Percentiles rank a stretch among this genome's conserved stretches.
phyloP scores from a whole-genome alignment of 1,139 yeast species.

The Casaregolazyma lundiana region DNA sequence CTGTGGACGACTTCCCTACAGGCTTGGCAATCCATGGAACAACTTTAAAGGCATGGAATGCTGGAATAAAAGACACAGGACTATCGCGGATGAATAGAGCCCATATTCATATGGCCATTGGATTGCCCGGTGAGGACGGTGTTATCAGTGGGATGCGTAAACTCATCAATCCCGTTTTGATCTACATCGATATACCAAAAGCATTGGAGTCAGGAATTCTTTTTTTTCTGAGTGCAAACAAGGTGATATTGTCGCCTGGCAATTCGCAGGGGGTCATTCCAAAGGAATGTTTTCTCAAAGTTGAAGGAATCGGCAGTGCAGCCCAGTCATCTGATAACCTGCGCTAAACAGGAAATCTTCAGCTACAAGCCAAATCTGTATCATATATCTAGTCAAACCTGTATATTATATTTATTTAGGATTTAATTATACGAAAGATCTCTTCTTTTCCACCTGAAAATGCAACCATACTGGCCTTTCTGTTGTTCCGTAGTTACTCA shows the following conservation, averaged over 20 bases:
- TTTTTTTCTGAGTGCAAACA: conserved; percentile 64
- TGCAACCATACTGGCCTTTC: too few species aligned
- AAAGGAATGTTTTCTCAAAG: conserved; percentile 41
- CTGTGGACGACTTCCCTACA: conserved; percentile 37
- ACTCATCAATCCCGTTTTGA: conserved; percentile 47
- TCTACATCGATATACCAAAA: conserved; percentile 54
- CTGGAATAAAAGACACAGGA: conserved; percentile 54
- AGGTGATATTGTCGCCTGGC: conserved; percentile 70
- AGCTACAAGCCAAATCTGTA: too few species aligned
- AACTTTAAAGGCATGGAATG: conserved; percentile 42
- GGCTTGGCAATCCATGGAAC: conserved; percentile 75
- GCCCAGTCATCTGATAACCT: too few species aligned
- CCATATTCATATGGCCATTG: conserved; percentile 75
- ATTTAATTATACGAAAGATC: too few species aligned
- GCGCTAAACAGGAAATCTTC: too few species aligned
- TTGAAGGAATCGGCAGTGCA: conserved; percentile 18
- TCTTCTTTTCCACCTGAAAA: too few species aligned
- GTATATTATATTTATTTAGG: too few species aligned
- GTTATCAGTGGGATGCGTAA: conserved; percentile 70
- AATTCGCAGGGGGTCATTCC: conserved; percentile 50
- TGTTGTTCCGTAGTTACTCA: too few species aligned
- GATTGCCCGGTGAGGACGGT: conserved; percentile 36
- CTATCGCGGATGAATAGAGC: conserved; percentile 67
- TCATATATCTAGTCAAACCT: too few species aligned
- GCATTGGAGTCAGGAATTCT: conserved; percentile 45